phyloP scores from a whole-genome alignment of 345 rosid genomes.

The Excoecaria agallocha region DNA sequence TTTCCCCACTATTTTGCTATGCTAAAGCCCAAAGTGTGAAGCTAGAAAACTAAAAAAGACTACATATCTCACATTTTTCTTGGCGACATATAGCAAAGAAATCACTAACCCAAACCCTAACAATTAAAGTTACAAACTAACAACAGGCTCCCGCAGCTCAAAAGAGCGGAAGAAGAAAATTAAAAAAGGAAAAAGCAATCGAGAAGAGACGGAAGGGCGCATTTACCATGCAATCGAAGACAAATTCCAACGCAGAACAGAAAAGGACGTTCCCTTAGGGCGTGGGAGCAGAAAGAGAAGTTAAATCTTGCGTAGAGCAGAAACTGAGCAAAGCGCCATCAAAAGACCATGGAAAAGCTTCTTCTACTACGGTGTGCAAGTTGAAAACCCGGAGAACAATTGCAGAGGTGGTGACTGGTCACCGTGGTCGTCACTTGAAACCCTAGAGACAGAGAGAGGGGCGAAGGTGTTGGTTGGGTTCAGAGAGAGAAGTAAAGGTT shows the following conservation, averaged over 20 bases:
- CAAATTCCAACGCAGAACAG: not conserved
- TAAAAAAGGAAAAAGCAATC: not conserved
- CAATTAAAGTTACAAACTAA: not conserved
- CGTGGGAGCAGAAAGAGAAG: constrained; percentile 2
- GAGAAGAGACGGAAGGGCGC: constrained; percentile 1
- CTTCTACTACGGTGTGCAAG: not conserved
- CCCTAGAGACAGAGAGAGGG: constrained; percentile 24
- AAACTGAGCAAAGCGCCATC: not conserved
- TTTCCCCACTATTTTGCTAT: not conserved
- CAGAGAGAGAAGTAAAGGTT: not conserved
- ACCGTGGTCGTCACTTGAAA: not conserved
- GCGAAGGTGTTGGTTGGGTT: not conserved
- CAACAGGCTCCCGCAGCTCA: not conserved
- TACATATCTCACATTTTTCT: not conserved
- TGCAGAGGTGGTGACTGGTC: not conserved
- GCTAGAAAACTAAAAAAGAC: not conserved
- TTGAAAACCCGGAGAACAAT: not conserved
- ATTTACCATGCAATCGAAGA: constrained; percentile 10
- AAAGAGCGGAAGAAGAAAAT: not conserved
- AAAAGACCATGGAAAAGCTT: not conserved
- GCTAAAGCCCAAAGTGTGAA: not conserved
- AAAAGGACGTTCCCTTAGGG: not conserved
- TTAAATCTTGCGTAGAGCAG: not conserved
- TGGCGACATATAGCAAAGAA: not conserved
- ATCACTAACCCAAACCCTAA: constrained; percentile 2